phyloP scores from a whole-genome alignment of 75 land plant genomes.

The Selaginella moellendorffii region DNA sequence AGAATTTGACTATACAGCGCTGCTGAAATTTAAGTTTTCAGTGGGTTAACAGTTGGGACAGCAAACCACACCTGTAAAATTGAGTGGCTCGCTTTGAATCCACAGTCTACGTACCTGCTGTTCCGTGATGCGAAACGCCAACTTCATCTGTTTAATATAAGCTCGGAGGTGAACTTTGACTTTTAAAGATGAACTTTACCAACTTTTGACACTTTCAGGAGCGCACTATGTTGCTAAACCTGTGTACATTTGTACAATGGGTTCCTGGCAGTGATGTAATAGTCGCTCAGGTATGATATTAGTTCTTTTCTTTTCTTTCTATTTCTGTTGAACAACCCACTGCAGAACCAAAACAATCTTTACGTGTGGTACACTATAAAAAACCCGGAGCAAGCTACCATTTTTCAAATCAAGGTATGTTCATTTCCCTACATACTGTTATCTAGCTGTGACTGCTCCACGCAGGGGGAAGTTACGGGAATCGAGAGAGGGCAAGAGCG shows the following conservation, averaged over 20 bases:
- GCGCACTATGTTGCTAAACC: conserved; percentile 14
- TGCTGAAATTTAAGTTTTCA: no score
- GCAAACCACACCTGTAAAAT: conserved; percentile 21
- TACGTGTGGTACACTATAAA: conserved; percentile 32
- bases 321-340: not conserved
- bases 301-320: not conserved
- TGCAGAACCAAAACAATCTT: conserved; percentile 20
- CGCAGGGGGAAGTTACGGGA: conserved; percentile 31
- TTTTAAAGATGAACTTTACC: not conserved
- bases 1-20: not conserved
- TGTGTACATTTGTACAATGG: conserved; percentile 34
- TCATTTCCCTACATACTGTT: not conserved
- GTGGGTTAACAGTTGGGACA: conserved; percentile 22
- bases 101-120: conserved; percentile 19
- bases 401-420: conserved; percentile 28
- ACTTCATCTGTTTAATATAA: conserved; percentile 19
- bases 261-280: conserved; percentile 30
- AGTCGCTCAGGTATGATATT: conserved; percentile 27
- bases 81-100: conserved; percentile 31
- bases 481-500: conserved; percentile 23
- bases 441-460: not conserved
- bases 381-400: conserved; percentile 24
- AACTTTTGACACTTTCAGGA: conserved; percentile 16
- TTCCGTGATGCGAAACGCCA: conserved; percentile 24
- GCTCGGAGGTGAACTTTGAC: conserved; percentile 12